These are phyloP conservation scores for Debaryomycetaceae sp. DNA, from an alignment of 1,139 yeast genomes.

Conservation along the genomic window DNA sequence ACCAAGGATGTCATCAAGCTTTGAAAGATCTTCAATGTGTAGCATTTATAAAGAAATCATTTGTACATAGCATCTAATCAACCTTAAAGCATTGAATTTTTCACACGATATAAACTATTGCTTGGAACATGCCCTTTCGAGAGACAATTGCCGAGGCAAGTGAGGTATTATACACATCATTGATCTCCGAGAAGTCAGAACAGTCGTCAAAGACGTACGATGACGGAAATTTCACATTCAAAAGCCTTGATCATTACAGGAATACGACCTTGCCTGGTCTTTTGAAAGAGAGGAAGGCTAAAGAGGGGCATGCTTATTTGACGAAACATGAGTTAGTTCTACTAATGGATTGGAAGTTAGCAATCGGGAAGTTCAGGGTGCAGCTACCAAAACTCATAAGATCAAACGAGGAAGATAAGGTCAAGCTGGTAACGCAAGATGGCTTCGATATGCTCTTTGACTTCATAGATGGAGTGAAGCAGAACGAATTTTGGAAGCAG, in stretches of 20 bases:
- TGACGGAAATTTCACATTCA: constrained; percentile 22
- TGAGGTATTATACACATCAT: constrained; percentile 5
- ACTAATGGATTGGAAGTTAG: constrained; percentile 50
- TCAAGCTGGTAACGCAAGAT: constrained; percentile 22
- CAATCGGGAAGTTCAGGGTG: constrained; percentile 47
- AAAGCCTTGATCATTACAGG: constrained; percentile 38
- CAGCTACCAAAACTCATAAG: constrained; percentile 39
- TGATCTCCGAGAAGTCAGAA: constrained; percentile 11
- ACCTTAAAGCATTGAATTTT: neutral
- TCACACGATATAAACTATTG: neutral
- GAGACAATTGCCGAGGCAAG: constrained; percentile 5
- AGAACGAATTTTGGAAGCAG: constrained; percentile 9
- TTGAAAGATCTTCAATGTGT: neutral
- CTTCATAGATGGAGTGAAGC: constrained; percentile 8
- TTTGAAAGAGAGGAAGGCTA: constrained; percentile 16
- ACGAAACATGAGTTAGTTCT: constrained; percentile 35
- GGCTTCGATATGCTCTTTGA: constrained; percentile 27
- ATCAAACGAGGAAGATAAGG: constrained; percentile 28
- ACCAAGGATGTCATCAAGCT: constrained; percentile 3
- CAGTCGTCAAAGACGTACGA: constrained; percentile 14
- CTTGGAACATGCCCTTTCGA: constrained; percentile 3
- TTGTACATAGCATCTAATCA: neutral
- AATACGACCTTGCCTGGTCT: constrained; percentile 21
- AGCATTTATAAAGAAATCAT: neutral
- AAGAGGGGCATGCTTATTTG: constrained; percentile 23